phyloP scores from a whole-genome alignment of 1,284 basidiomycete species.

The Phylloporus sp. region DNA sequence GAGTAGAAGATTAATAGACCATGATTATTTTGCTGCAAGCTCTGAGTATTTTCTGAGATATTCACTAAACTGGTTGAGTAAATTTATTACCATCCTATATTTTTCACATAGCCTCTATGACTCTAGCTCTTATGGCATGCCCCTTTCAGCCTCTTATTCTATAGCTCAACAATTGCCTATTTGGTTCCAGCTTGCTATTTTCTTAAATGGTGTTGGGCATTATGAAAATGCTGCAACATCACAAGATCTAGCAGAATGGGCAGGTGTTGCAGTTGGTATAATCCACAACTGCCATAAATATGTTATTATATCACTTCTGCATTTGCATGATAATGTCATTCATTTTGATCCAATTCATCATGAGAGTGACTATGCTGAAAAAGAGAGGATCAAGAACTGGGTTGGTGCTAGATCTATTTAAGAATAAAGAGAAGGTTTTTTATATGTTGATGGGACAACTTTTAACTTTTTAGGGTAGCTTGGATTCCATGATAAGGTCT shows the following conservation, averaged over 20 bases:
- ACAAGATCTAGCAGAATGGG: conserved; percentile 41
- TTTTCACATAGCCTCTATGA: not conserved
- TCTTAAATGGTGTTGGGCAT: conserved; percentile 17
- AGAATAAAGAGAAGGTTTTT: conserved; percentile 7
- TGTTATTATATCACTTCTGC: conserved; percentile 13
- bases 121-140: not conserved
- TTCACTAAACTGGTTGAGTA: not conserved
- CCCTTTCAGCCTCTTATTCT: not conserved
- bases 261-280: conserved; percentile 33
- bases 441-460: conserved; percentile 15
- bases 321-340: conserved; percentile 4
- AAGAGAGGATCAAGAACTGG: conserved; percentile 1
- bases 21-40: not conserved
- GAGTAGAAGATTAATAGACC: not conserved
- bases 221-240: conserved; percentile 39
- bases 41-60: not conserved
- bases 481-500: not conserved
- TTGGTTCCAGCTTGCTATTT: not conserved
- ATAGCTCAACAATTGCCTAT: not conserved
- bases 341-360: conserved; percentile 1
- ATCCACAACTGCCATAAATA: conserved; percentile 33
- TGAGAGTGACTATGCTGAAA: not conserved
- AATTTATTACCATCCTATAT: not conserved
- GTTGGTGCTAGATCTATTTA: not conserved
- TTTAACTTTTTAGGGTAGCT: conserved; percentile 26